phyloP scores from a whole-genome alignment of 805 yeast species.

The Saturnispora serradocipensis region DNA sequence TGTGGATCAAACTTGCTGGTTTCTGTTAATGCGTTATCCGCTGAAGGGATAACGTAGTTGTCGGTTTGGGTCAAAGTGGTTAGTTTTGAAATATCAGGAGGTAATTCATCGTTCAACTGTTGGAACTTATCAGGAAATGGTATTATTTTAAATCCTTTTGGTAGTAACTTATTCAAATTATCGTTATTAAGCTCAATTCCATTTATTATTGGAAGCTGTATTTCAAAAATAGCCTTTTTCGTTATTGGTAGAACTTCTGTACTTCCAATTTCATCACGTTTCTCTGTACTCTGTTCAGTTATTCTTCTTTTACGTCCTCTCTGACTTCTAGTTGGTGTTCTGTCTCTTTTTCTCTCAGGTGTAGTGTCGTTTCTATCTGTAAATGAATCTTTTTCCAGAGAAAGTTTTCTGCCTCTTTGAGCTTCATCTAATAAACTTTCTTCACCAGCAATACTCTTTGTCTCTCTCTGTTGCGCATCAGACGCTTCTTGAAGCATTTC shows the following conservation, averaged over 20 bases:
- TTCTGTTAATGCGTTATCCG: constrained; percentile 21
- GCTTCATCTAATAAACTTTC: constrained; percentile 13
- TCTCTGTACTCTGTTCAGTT: background rate
- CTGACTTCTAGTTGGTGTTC: constrained; percentile 12
- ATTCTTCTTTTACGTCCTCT: constrained; percentile 5
- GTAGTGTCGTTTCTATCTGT: background rate
- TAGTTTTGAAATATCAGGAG: constrained; percentile 30
- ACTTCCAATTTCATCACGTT: background rate
- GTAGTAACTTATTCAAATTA: constrained; percentile 40
- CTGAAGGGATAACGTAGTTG: constrained; percentile 48
- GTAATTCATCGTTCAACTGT: constrained; percentile 28
- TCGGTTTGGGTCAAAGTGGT: constrained; percentile 15
- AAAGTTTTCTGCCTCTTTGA: constrained; percentile 8
- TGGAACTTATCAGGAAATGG: constrained; percentile 37
- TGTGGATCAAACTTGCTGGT: constrained; percentile 27
- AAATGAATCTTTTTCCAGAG: background rate
- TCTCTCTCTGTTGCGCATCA: constrained; percentile 36
- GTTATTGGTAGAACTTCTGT: background rate
- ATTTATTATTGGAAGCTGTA: constrained; percentile 21
- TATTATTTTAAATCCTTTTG: constrained; percentile 39
- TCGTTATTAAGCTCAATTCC: constrained; percentile 36
- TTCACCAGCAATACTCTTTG: constrained; percentile 21
- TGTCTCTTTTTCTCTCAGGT: constrained; percentile 11
- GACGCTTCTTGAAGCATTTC: constrained; percentile 33
- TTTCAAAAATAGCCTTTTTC: background rate